Base-by-base conservation (phyloP, 2,329 filamentous ascomycete species). In the Botryotinia globosa region DNA sequence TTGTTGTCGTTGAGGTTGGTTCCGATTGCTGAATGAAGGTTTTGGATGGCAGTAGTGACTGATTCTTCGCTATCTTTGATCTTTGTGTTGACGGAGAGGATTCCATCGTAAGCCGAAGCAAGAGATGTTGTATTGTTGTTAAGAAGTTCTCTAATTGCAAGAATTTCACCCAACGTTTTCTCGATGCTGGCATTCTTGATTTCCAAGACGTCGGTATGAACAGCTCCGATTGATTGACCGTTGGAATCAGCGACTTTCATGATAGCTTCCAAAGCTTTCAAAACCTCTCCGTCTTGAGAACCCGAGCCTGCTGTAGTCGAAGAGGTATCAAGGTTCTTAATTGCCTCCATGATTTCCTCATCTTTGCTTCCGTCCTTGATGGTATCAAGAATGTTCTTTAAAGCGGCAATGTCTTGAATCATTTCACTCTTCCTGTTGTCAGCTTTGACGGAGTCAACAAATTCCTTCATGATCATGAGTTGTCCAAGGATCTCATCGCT, bases 41-140 rank as follows among this genome's bases (percentile, higher is more conserved):
- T 68, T 42, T 73, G 68, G 1, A 75, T 66, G 5, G 72, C 64
- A 34, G 72, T 51, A 20, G 32, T 71, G 29, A 75, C 34, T 20
- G 42, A 72, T n/a, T 75, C 71, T 64, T 74, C 71, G 32, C 67
- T 73, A 8, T 61, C 68, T 56, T 74, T 67, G 37, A 76, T 32
- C 32, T 74, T 74, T 20, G 68, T 64, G 29, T 74, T 72, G 12
- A 75, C 39, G 1, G 71, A 72, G 18, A 73, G 56, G 39, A 74
- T 72, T 10, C 67, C 73, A 42, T 74, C 71, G 42, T 74, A 63
- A n/a, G 63, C 73, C 7, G 74, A 61, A 32, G 69, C 69, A 20
- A 75, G 51, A 14, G 74, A 68, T 10, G 70, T 66, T 58, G 66
- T 59, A n/a, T 72, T 71, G n/a, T 71, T 22, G 12, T 62, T 63